These are phyloP conservation scores for Solanum appendiculatum DNA, from an alignment of 257 asterid species.

Conservation along the genomic window DNA sequence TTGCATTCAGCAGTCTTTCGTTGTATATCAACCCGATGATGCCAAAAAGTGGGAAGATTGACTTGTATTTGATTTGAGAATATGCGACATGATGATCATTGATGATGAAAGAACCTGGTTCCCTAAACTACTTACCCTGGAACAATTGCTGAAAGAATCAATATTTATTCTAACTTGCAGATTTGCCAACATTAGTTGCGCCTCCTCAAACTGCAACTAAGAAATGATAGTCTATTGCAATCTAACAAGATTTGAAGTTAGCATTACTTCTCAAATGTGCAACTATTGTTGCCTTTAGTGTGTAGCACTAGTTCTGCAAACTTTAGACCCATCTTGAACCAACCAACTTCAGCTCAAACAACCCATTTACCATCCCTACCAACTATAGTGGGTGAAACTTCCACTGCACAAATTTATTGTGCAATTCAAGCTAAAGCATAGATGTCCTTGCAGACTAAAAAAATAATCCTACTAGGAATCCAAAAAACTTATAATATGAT, in stretches of 20 bases:
- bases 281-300: neutral
- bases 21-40: neutral
- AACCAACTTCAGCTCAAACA: neutral
- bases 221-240: neutral
- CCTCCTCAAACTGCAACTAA: neutral
- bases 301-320: neutral
- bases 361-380: neutral
- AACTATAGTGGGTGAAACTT: neutral
- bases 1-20: neutral
- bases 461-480: neutral
- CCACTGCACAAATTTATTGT: neutral
- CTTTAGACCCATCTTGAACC: neutral
- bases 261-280: too few relatives aligned
- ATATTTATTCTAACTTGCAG: neutral
- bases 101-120: neutral
- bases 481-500: neutral
- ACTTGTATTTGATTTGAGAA: neutral
- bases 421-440: neutral
- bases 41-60: neutral
- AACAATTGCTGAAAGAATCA: neutral
- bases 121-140: neutral
- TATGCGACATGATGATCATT: neutral
- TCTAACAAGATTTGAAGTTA: neutral
- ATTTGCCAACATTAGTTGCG: neutral
- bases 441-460: neutral